Evolutionary conservation across 106 monocot species (phyloP).

Genomic region (Dendrobium officinale): DNA sequence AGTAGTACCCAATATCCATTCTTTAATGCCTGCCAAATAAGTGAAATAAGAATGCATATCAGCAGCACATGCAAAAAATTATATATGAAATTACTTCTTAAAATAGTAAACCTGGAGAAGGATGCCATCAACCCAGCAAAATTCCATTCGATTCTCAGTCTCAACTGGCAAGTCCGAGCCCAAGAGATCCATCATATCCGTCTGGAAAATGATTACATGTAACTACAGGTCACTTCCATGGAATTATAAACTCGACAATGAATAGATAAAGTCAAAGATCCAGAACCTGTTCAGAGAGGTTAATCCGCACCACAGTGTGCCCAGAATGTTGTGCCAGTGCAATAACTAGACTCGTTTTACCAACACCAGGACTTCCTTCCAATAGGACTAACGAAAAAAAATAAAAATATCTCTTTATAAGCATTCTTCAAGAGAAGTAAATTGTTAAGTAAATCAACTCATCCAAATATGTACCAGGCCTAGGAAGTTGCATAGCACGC

Average conservation of each 20-base stretch:
- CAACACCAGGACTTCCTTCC: conserved; percentile 99
- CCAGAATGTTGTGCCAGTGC: conserved; percentile 91
- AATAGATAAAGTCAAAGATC: conserved; percentile 4
- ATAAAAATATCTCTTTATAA: conserved; percentile 4
- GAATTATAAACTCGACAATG: background rate
- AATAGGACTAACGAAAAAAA: conserved; percentile 51
- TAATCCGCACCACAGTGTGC: conserved; percentile 82
- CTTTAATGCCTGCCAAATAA: conserved; percentile 67
- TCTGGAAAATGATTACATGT: conserved; percentile 30
- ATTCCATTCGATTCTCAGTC: conserved; percentile 67
- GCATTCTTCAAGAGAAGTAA: background rate
- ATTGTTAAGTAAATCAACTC: background rate
- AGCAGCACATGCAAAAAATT: background rate
- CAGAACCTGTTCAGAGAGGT: conserved; percentile 91
- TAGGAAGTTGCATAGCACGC: conserved; percentile 85
- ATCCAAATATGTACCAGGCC: conserved; percentile 49
- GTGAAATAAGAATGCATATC: background rate
- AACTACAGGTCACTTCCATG: background rate
- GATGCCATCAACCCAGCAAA: conserved; percentile 94
- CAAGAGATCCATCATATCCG: conserved; percentile 97
- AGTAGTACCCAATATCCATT: conserved; percentile 89
- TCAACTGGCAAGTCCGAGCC: conserved; percentile 87
- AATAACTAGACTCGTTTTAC: conserved; percentile 88
- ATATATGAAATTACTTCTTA: conserved; percentile 1
- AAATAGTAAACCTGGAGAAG: conserved; percentile 67